These are phyloP conservation scores for Drosera capensis DNA, from an alignment of 148 eudicot genomes.

Conservation along the genomic window DNA sequence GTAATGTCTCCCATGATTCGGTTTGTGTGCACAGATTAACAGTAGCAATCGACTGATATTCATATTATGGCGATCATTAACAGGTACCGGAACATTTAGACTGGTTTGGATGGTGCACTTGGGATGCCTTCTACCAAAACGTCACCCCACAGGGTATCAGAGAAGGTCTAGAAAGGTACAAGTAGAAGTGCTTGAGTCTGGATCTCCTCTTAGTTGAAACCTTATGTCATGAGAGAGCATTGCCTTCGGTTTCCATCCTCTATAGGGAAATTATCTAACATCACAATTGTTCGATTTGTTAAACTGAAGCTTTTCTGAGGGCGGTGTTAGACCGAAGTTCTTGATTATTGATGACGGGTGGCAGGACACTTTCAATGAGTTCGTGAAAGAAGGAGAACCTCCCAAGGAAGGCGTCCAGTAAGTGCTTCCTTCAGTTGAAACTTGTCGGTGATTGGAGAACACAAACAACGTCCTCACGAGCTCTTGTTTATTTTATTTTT, in stretches of 20 bases:
- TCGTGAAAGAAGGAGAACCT: conserved; percentile 25
- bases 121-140: conserved; percentile 62
- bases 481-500: neutral
- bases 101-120: conserved; percentile 69
- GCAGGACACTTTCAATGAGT: conserved; percentile 49
- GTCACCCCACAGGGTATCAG: conserved; percentile 39
- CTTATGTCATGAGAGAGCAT: no score
- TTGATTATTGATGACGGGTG: conserved; percentile 62
- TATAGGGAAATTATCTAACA: neutral
- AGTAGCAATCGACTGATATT: neutral
- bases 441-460: neutral
- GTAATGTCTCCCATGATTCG: conserved; percentile 9
- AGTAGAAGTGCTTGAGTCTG: no score
- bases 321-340: conserved; percentile 41
- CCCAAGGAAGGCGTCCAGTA: conserved; percentile 29
- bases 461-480: no score
- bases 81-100: conserved; percentile 49
- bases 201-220: no score
- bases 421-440: conserved; percentile 6
- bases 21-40: neutral
- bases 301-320: conserved; percentile 32
- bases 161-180: conserved; percentile 45
- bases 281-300: conserved; percentile 1
- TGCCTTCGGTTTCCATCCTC: no score
- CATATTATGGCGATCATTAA: neutral